A percentile compares a stretch with the other conserved stretches of the same genome.
Evolutionary conservation across 148 eudicot genomes (phyloP).

Genomic region (Cornus controversa): DNA sequence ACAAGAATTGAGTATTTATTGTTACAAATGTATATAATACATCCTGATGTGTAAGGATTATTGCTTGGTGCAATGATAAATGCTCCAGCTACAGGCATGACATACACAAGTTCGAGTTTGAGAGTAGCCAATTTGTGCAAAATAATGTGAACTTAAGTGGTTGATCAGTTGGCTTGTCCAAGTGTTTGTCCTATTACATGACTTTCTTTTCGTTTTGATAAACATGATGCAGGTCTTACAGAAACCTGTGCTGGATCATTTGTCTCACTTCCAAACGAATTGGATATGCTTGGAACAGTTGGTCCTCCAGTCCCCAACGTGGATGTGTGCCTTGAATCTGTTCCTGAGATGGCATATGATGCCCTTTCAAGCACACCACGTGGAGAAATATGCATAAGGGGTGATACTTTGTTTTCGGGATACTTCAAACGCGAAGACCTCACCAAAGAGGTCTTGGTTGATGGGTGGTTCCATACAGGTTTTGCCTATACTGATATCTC

Average conservation of each 20-base stretch:
- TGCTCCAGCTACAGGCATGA: no score
- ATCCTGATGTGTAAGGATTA: no score
- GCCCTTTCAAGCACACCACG: conserved; percentile 72
- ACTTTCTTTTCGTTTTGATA: not conserved
- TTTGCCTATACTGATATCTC: conserved; percentile 3
- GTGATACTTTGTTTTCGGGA: conserved; percentile 86
- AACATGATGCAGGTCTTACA: conserved; percentile 65
- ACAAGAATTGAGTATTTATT: not conserved
- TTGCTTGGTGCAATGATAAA: no score
- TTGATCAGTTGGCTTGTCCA: not conserved
- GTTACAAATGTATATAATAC: no score
- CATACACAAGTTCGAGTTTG: no score
- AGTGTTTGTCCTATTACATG: not conserved
- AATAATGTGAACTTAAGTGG: not conserved
- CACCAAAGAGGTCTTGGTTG: conserved; percentile 80
- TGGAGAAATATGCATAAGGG: conserved; percentile 85
- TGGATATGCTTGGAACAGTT: conserved; percentile 85
- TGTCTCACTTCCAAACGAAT: conserved; percentile 77
- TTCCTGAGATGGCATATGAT: conserved; percentile 95
- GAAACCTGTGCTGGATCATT: conserved; percentile 94
- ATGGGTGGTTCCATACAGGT: conserved; percentile 99
- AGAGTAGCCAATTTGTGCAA: no score
- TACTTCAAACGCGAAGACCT: conserved; percentile 95
- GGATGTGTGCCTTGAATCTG: conserved; percentile 83
- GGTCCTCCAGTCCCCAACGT: conserved; percentile 94